phyloP scores from a whole-genome alignment of 2,329 filamentous ascomycete species.

The Colletotrichum cordylinicola region DNA sequence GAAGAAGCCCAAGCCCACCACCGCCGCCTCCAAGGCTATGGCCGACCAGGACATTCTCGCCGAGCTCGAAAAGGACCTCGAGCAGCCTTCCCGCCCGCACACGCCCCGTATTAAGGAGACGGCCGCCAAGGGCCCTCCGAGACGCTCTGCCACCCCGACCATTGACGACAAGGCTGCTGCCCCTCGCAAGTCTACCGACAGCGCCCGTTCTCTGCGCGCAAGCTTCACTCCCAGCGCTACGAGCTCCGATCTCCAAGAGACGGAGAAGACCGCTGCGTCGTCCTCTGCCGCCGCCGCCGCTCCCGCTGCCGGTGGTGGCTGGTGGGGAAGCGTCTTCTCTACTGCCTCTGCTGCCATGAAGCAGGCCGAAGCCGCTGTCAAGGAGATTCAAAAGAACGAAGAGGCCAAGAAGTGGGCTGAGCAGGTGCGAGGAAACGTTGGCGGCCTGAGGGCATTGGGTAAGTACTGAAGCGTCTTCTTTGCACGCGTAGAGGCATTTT shows the following conservation, averaged over 20 bases:
- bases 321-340: slow-evolving; percentile 88
- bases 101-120: slow-evolving; percentile 76
- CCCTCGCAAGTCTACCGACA: slow-evolving; percentile 79
- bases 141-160: slow-evolving; percentile 56
- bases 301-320: slow-evolving; percentile 66
- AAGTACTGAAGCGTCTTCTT: slow-evolving; percentile 32
- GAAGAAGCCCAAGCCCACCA: slow-evolving; percentile 51
- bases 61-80: slow-evolving; percentile 72
- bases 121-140: slow-evolving; percentile 48
- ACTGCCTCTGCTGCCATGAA: slow-evolving; percentile 88
- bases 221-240: slow-evolving; percentile 74
- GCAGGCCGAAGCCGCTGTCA: slow-evolving; percentile 90
- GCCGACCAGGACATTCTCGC: slow-evolving; percentile 79
- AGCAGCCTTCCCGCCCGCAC: slow-evolving; percentile 77
- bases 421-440: slow-evolving; percentile 89
- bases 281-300: slow-evolving; percentile 49
- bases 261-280: slow-evolving; percentile 49
- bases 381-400: slow-evolving; percentile 94
- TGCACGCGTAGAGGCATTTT: background rate
- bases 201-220: slow-evolving; percentile 72
- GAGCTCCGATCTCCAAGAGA: slow-evolving; percentile 65
- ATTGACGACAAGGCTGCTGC: slow-evolving; percentile 68
- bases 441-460: slow-evolving; percentile 78
- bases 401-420: slow-evolving; percentile 97
- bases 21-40: slow-evolving; percentile 53